Base-by-base conservation (phyloP, 495 filamentous ascomycete species). In the Penicillium cinerascens region DNA sequence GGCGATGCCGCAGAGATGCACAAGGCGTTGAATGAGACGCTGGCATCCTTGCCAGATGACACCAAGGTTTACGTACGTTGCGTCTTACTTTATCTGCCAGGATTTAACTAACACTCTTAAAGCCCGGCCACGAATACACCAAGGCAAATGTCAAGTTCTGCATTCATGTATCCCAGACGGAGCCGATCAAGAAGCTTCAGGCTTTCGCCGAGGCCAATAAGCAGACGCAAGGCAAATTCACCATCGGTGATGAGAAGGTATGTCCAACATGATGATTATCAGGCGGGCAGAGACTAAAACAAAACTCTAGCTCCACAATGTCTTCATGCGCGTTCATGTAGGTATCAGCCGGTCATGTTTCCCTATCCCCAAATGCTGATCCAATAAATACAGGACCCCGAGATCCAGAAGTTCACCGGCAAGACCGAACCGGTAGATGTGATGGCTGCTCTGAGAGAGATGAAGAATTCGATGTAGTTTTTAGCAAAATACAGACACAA, bases 71-170 rank as follows among this genome's bases (percentile, higher is more conserved):
- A 89, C 63, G 89, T 92, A 74, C 60, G 87, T 74, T 55, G 35
- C 5, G 26, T 40, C 16, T 13, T 33, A n/a, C 4, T 35, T n/a
- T 25, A 6, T 29, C 1, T 10, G n/a, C 9, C 25, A 36, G 18
- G 3, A 6, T 3, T 45, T 17, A 39, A 20, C 47, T 63, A 8
- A 59, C 41, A 25, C 44, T n/a, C 18, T 21, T 42, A 17, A 44
- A 95, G 88, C 89, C 90, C 17, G 91, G 90, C n/a, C 91, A 97
- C 60, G 92, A 96, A 68, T 97, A 98, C 71, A 98, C 95, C 37
- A 96, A 93, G 65, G 78, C 83, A 35, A 98, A 98, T 61, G 88
- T 92, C 59, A 89, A 87, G 67, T 98, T 98, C 61, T 85, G 82
- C 45, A 63, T 87, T 29, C 84, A 82, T 10, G 85, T 97, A 7